Conservation (phyloP, 2,329 filamentous ascomycete genomes). For the Cercospora nicotianae region DNA sequence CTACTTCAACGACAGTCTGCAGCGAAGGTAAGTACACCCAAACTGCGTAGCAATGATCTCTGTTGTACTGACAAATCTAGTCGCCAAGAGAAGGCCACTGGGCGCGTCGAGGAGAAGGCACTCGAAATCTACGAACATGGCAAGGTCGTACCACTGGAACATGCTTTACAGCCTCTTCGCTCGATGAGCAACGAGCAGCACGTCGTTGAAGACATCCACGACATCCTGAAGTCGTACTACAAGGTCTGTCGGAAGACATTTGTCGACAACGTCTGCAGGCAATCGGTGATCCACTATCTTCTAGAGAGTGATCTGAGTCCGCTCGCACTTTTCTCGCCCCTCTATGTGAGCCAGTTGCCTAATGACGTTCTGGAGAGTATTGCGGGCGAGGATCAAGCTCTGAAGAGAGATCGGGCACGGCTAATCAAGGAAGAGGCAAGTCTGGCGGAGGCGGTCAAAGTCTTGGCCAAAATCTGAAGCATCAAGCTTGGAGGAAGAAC, state of each 20-base stretch:
- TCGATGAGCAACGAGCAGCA: slow-evolving; percentile 31
- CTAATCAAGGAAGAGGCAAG: slow-evolving; percentile 50
- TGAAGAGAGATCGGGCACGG: slow-evolving; percentile 45
- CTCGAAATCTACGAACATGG: not conserved
- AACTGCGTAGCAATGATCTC: not conserved
- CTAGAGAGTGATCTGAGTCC: slow-evolving; percentile 54
- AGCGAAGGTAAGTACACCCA: slow-evolving; percentile 31
- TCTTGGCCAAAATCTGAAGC: slow-evolving; percentile 15
- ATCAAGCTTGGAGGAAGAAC: not conserved
- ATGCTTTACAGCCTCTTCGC: not conserved
- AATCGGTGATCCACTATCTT: slow-evolving; percentile 58
- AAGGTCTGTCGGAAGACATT: slow-evolving; percentile 61
- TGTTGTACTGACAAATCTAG: not conserved
- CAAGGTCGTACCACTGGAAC: not conserved
- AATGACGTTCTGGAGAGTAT: slow-evolving; percentile 55
- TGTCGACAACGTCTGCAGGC: slow-evolving; percentile 62
- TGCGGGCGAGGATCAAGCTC: slow-evolving; percentile 56
- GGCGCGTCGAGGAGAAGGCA: not conserved
- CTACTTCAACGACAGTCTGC: slow-evolving; percentile 52
- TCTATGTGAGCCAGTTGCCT: slow-evolving; percentile 52
- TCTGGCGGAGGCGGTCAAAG: slow-evolving; percentile 23
- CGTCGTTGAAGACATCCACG: slow-evolving; percentile 48
- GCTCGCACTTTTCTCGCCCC: slow-evolving; percentile 54
- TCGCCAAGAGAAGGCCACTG: not conserved
- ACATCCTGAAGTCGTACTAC: slow-evolving; percentile 57